These are phyloP conservation scores for Populus davidiana DNA, from an alignment of 345 rosid genomes.

Conservation along the genomic window DNA sequence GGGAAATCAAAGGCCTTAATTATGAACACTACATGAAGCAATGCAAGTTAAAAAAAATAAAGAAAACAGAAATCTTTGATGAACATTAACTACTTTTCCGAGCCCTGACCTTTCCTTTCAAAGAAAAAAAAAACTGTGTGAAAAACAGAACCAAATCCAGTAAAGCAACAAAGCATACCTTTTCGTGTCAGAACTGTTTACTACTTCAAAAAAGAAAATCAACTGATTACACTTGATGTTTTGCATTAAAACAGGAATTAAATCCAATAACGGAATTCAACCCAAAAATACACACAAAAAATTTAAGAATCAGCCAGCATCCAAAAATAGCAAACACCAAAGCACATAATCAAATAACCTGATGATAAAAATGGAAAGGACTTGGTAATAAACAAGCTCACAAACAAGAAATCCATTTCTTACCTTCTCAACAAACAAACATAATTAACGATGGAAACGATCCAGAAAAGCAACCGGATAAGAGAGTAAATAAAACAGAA, in stretches of 20 bases:
- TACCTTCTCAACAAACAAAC: not conserved
- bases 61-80: no score
- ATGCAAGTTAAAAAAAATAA: no score
- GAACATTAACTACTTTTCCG: not conserved
- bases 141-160: not conserved
- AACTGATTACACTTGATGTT: not conserved
- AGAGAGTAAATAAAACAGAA: slow-evolving; percentile 3
- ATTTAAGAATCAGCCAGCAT: not conserved
- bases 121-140: not conserved
- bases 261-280: not conserved
- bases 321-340: not conserved
- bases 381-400: no score
- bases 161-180: not conserved
- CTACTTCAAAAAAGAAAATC: not conserved
- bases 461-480: not conserved
- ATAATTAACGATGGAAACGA: slow-evolving; percentile 1
- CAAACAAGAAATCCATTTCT: not conserved
- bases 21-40: not conserved
- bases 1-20: not conserved
- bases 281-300: not conserved
- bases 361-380: not conserved
- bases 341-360: not conserved
- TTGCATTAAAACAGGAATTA: not conserved
- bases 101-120: not conserved
- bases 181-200: not conserved